These are phyloP conservation scores for Thozetella sp. DNA, from an alignment of 495 filamentous ascomycete species.

Conservation along the genomic window DNA sequence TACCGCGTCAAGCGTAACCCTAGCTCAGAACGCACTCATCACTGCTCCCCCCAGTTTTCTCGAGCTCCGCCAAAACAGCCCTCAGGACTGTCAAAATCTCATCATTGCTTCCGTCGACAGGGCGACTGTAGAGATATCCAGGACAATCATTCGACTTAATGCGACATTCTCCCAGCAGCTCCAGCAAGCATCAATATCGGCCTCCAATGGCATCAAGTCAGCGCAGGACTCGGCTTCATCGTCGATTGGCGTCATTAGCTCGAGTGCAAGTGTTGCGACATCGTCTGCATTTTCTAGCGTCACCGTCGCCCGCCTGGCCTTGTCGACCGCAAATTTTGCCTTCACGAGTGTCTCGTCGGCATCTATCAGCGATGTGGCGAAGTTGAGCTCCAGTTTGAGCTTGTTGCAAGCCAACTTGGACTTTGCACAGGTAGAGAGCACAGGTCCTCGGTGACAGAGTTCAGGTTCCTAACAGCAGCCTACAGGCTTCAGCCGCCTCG, in stretches of 20 bases:
- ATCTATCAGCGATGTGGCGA: not conserved
- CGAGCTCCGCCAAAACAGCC: conserved; percentile 1
- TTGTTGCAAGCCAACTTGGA: not conserved
- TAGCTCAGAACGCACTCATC: not conserved
- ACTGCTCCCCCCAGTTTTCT: not conserved
- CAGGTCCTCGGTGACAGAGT: no score
- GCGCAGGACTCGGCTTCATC: conserved; percentile 2
- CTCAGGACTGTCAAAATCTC: not conserved
- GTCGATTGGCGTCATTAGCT: not conserved
- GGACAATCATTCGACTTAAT: not conserved
- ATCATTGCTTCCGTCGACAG: conserved; percentile 1
- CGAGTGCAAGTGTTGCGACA: no score
- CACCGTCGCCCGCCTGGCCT: not conserved
- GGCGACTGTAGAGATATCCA: not conserved
- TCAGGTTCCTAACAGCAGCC: no score
- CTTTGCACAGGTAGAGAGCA: not conserved
- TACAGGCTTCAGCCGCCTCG: no score
- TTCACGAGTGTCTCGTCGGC: not conserved
- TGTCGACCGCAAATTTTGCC: not conserved
- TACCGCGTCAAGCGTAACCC: no score
- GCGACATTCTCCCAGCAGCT: conserved; percentile 1
- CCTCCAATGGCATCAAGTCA: not conserved
- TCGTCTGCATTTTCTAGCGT: no score
- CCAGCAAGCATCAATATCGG: not conserved
- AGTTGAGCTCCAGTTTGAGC: conserved; percentile 1